Evolutionary conservation across 129 eudicot genomes (phyloP).

Genomic region (Pittosporum tobira): DNA sequence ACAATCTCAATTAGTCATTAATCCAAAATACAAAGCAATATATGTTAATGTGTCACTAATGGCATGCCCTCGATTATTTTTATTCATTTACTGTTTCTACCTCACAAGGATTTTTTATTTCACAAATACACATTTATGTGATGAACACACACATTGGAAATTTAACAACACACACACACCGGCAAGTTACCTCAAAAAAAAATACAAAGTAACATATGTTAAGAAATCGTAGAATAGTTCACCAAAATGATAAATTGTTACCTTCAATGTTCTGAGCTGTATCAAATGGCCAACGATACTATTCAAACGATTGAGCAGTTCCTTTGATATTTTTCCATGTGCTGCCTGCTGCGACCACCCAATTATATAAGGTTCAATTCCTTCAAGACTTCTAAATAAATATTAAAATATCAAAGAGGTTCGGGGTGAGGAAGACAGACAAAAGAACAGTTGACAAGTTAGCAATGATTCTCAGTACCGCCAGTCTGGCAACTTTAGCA

Average conservation of each 20-base stretch:
- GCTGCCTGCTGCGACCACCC: conserved; percentile 57
- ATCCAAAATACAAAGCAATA: background rate
- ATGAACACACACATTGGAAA: background rate
- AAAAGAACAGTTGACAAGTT: background rate
- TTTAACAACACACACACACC: no score
- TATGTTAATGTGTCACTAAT: no score
- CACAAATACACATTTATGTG: background rate
- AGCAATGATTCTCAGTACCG: conserved; percentile 42
- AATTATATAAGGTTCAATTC: conserved; percentile 6
- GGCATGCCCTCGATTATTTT: background rate
- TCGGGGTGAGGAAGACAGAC: background rate
- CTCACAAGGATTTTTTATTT: background rate
- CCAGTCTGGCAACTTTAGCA: conserved; percentile 92
- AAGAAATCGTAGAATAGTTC: background rate
- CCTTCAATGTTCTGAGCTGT: conserved; percentile 91
- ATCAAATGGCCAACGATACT: conserved; percentile 91
- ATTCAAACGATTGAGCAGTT: conserved; percentile 73
- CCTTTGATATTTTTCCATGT: conserved; percentile 78
- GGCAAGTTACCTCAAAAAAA: no score
- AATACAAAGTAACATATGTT: no score
- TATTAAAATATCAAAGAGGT: background rate
- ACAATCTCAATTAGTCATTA: conserved; percentile 1
- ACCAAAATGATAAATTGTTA: conserved; percentile 7
- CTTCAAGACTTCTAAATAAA: background rate
- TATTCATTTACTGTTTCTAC: background rate